A percentile compares a stretch with the other conserved stretches of the same genome.
Evolutionary conservation across 805 yeast genomes (phyloP).

Genomic region (Geotrichum ghanense): DNA sequence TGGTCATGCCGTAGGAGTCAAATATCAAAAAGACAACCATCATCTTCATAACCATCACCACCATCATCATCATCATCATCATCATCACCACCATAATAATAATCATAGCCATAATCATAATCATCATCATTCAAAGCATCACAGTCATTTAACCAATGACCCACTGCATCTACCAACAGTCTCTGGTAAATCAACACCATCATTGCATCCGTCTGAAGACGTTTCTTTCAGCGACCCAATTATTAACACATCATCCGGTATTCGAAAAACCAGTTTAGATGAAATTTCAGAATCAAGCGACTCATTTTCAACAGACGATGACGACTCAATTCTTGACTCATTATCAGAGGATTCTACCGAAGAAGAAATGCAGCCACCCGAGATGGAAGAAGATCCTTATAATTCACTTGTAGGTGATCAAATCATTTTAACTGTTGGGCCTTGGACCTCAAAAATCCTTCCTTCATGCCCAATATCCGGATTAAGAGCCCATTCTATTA

Average conservation of each 20-base stretch:
- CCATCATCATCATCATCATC: neutral
- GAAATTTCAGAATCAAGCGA: neutral
- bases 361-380: neutral
- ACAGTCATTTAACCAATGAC: neutral
- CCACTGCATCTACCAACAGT: neutral
- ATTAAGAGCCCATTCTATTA: conserved; percentile 87
- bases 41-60: neutral
- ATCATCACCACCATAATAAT: neutral
- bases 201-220: neutral
- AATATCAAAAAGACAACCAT: conserved; percentile 35
- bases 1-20: conserved; percentile 65
- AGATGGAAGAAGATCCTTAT: neutral
- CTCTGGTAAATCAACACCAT: neutral
- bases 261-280: neutral
- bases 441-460: conserved; percentile 87
- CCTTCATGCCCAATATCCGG: conserved; percentile 95
- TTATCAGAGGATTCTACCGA: neutral
- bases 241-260: too few species aligned
- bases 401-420: conserved; percentile 48
- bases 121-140: neutral
- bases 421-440: conserved; percentile 79
- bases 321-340: neutral
- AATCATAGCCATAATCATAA: neutral
- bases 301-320: neutral
- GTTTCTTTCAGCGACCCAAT: neutral